Evolutionary conservation across 2,329 filamentous ascomycete species (phyloP).

Genomic region (Fusarium redolens): DNA sequence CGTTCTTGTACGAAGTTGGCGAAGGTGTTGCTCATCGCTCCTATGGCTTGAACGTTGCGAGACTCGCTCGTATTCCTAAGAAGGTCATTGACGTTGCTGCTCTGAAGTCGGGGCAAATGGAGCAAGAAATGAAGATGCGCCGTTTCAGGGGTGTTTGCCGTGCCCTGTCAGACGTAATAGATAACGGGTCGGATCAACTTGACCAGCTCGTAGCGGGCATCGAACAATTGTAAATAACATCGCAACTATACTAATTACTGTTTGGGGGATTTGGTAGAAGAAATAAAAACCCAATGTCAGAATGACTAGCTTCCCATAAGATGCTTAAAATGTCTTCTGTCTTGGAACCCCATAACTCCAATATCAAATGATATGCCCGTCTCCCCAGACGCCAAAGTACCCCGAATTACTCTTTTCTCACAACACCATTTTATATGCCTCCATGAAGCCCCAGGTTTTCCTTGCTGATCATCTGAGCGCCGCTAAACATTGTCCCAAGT

Average conservation of each 20-base stretch:
- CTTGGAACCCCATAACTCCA: constrained; percentile 21
- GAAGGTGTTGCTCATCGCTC: constrained; percentile 93
- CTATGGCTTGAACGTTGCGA: constrained; percentile 93
- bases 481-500: constrained; percentile 25
- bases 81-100: constrained; percentile 82
- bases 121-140: constrained; percentile 75
- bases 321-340: constrained; percentile 22
- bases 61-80: constrained; percentile 82
- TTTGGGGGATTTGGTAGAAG: neutral
- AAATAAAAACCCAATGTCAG: constrained; percentile 11
- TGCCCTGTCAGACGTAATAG: constrained; percentile 57
- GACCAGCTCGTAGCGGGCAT: constrained; percentile 66
- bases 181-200: constrained; percentile 55
- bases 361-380: constrained; percentile 26
- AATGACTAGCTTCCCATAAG: constrained; percentile 16
- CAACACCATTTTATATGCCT: constrained; percentile 18
- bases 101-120: constrained; percentile 83
- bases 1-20: constrained; percentile 92
- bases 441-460: constrained; percentile 2
- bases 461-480: constrained; percentile 11
- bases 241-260: constrained; percentile 2
- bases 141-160: constrained; percentile 64
- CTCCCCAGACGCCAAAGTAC: constrained; percentile 23
- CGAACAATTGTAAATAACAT: constrained; percentile 64
- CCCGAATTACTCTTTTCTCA: constrained; percentile 18